Conservation (phyloP, 1,139 yeast genomes). For the Diutina rugosa region DNA sequence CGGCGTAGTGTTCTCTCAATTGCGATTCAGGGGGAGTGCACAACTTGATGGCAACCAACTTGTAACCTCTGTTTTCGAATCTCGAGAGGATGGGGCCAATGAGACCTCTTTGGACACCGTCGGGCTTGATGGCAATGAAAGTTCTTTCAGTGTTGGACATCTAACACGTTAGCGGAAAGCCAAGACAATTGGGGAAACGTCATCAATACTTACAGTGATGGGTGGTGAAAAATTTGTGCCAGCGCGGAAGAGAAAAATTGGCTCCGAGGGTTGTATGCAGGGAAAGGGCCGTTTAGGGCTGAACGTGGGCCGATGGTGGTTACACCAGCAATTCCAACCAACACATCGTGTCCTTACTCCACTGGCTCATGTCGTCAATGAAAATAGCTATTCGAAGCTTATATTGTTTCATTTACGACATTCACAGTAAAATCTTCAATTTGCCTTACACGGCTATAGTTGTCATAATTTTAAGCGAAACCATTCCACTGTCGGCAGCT, state of each 20-base stretch:
- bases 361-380: too few relatives aligned
- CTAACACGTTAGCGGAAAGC: constrained; percentile 1
- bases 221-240: not conserved
- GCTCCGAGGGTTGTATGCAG: not conserved
- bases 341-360: too few relatives aligned
- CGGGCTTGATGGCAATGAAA: constrained; percentile 98
- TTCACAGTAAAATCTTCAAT: too few relatives aligned
- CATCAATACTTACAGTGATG: not conserved
- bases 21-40: constrained; percentile 76
- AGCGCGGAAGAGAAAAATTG: not conserved
- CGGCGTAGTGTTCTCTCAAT: constrained; percentile 90
- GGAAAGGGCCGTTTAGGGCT: not conserved
- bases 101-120: constrained; percentile 99
- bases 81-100: constrained; percentile 81
- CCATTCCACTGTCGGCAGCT: not conserved
- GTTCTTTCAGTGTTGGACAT: constrained; percentile 75
- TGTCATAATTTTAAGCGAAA: not conserved
- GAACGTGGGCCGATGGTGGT: not conserved
- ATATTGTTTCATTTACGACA: too few relatives aligned
- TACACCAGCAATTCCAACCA: not conserved
- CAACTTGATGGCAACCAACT: constrained; percentile 92
- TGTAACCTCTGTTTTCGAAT: constrained; percentile 96
- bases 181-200: not conserved
- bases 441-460: not conserved
- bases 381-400: too few relatives aligned